These are phyloP conservation scores for Moesziomyces antarcticus DNA, from an alignment of 1,284 basidiomycete species.

Conservation along the genomic window DNA sequence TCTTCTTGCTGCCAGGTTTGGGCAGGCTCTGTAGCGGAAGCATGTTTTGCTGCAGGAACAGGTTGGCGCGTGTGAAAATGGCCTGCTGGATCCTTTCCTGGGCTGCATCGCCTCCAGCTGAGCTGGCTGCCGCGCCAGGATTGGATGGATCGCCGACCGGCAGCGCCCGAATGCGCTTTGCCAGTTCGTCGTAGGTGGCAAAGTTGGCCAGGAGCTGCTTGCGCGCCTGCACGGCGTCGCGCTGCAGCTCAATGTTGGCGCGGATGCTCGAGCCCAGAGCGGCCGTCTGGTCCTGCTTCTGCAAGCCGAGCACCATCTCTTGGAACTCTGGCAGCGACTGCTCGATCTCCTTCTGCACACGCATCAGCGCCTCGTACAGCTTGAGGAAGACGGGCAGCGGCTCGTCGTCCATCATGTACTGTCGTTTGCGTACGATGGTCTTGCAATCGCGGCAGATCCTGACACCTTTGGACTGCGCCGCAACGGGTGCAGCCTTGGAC, in stretches of 20 bases:
- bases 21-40: constrained; percentile 73
- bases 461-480: constrained; percentile 45
- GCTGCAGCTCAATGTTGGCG: constrained; percentile 63
- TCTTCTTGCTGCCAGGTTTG: constrained; percentile 71
- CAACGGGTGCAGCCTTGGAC: constrained; percentile 9
- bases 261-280: constrained; percentile 57
- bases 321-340: constrained; percentile 78
- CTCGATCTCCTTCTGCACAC: constrained; percentile 81
- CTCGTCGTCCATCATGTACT: constrained; percentile 79
- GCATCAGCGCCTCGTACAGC: constrained; percentile 74
- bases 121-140: constrained; percentile 8
- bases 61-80: constrained; percentile 79
- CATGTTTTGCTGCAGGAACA: constrained; percentile 84
- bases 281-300: constrained; percentile 67
- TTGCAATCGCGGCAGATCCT: constrained; percentile 85
- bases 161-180: constrained; percentile 82
- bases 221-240: constrained; percentile 76
- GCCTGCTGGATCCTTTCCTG: constrained; percentile 86
- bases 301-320: constrained; percentile 74
- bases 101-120: constrained; percentile 68
- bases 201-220: constrained; percentile 85
- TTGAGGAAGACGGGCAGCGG: constrained; percentile 72
- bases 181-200: constrained; percentile 85
- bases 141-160: constrained; percentile 68
- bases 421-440: constrained; percentile 79